Base-by-base conservation (phyloP, 805 yeast species). In the Maudiozyma barnettii region DNA sequence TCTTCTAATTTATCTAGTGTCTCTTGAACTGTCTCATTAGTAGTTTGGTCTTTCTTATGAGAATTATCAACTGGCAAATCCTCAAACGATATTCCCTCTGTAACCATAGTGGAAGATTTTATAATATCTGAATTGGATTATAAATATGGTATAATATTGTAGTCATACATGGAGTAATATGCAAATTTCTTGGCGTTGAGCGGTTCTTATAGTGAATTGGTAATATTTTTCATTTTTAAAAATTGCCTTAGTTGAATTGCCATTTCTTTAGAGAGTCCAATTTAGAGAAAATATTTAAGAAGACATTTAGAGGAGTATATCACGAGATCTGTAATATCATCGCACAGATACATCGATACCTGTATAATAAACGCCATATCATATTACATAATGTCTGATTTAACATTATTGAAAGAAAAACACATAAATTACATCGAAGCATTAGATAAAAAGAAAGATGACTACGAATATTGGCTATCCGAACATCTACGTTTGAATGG, bases 401-500 rank as follows among this genome's bases (percentile, higher is more conserved):
- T 23, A 14, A 19, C 9, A 8, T 23, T 49, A 19, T 23, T 36
- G 31, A 69, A 64, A 47, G 71, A 74, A n/a, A 77, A 78, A 56
- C 91, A 84, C 59, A 70, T 82, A 19, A 60, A 65, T 19, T 84
- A 80, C 61, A 72, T 84, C 30, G 67, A 71, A 47, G 64, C 77
- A 1, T 65, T 83, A 39, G 81, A 82, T 54, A 66, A 72, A 43
- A 70, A 74, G 51, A 70, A 75, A 46, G 74, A 79, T 61, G 75
- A 82, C 60, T 69, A 80, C 26, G 89, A 84, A 56, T 90, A 88
- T 65, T 88, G 95, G 93, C 65, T 90, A 45, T 78, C 87, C 10
- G 98, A 93, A 58, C 98, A 93, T 63, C 70, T 93, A 44, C 74
- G 97, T 30, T 66, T 93, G 73, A 88, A 86, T 57, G 99, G 98